phyloP scores from a whole-genome alignment of 176 grass and related monocot species.

The barley (Hordeum vulgare) region MorexV3_pseudomolecules_assembly NC_058523.1:544132087-544132586 shows the following conservation, averaged over 20 bases:
- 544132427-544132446: constrained; percentile 89
- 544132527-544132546: constrained; percentile 7
- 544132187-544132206: background rate
- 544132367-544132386: constrained; percentile 81
- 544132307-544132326: constrained; percentile 79
- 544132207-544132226: background rate
- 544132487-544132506: constrained; percentile 97
- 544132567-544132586: background rate
- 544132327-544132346: constrained; percentile 85
- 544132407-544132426: constrained; percentile 86
- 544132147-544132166: background rate
- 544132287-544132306: constrained; percentile 58
- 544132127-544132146: background rate
- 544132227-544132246: background rate
- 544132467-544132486: constrained; percentile 96
- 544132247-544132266: background rate
- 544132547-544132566: background rate
- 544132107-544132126: background rate
- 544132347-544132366: constrained; percentile 93
- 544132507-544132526: constrained; percentile 57
- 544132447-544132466: constrained; percentile 85
- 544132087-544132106: no score
- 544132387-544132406: constrained; percentile 92
- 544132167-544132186: background rate
- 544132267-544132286: constrained; percentile 53